Percentiles rank a stretch among this genome's conserved stretches.
Evolutionary conservation across 495 filamentous ascomycete genomes (phyloP).

Genomic region (Apiosordaria backusii): DNA sequence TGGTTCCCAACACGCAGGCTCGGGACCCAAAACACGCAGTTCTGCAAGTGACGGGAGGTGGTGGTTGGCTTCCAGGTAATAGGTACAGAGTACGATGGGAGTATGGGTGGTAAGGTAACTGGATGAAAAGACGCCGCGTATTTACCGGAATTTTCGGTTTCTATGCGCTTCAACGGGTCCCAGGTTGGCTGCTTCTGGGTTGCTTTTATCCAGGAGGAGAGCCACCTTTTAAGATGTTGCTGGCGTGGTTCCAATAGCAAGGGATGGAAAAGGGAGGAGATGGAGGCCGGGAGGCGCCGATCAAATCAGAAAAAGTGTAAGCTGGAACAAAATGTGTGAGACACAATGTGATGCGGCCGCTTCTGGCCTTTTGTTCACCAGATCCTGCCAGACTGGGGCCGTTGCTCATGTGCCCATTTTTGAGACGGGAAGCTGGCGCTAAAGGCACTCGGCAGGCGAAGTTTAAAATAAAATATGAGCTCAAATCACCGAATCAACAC

Average conservation of each 20-base stretch:
- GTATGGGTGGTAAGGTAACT: background rate
- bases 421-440: conserved; percentile 23
- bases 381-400: conserved; percentile 21
- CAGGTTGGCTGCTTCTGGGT: no score
- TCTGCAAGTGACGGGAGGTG: no score
- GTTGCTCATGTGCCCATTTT: conserved; percentile 30
- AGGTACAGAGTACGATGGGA: no score
- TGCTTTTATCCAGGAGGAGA: background rate
- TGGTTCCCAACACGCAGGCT: background rate
- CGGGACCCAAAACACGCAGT: background rate
- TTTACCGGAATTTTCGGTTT: background rate
- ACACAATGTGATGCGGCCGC: conserved; percentile 15
- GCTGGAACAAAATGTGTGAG: conserved; percentile 4
- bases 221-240: background rate
- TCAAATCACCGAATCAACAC: background rate
- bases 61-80: background rate
- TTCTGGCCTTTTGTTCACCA: conserved; percentile 24
- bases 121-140: background rate
- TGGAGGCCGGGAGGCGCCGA: conserved; percentile 5
- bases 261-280: background rate
- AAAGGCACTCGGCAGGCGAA: conserved; percentile 24
- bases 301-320: conserved; percentile 3
- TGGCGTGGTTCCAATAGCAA: background rate
- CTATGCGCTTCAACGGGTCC: background rate
- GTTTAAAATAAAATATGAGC: conserved; percentile 7